Base-by-base conservation (phyloP, 306 rosid genomes). In the Begonia masoniana region DNA sequence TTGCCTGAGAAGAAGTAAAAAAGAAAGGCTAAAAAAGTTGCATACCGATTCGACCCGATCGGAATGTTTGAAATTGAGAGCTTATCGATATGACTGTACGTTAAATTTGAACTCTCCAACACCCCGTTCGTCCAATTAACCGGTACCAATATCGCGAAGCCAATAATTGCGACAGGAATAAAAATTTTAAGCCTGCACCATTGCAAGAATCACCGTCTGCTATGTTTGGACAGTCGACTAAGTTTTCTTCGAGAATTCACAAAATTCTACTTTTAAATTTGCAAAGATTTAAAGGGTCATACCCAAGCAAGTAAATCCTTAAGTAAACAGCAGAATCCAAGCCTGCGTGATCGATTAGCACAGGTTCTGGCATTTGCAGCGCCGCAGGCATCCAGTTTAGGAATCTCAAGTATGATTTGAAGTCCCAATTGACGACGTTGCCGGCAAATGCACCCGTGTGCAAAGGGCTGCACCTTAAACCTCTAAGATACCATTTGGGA, bases 401-500 rank as follows among this genome's bases (percentile, higher is more conserved):
- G 76, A 89, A 85, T 68, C 52, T 76, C 64, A 64, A 43, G 53
- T 85, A 89, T 12, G 88, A 85, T 54, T 77, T 73, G 71, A 67
- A 89, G 82, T 89, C 92, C 77, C 85, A 66, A 73, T 89, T 89
- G 70, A 89, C 94, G 71, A 85, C 68, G 77, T 72, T 82, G 79
- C 74, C 69, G 50, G 77, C 82, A 62, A 85, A 64, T 16, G 81
- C 78, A 50, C 97, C 94, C 24, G 71, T 64, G 4, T 60, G 60
- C 79, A 83, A 19, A 6, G 97, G 97, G 63, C 85, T 85, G 68
- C 66, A 57, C 74, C 97, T 80, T 56, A 85, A 74, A 52, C 95
- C 95, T 76, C 77, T 83, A 57, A 89, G 60, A 61, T 89, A 89
- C 97, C 97, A 89, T 77, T 89, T 89, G 41, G 97, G 97, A 73